Conservation (phyloP, 345 rosid species). For the Hevea brasiliensis region DNA sequence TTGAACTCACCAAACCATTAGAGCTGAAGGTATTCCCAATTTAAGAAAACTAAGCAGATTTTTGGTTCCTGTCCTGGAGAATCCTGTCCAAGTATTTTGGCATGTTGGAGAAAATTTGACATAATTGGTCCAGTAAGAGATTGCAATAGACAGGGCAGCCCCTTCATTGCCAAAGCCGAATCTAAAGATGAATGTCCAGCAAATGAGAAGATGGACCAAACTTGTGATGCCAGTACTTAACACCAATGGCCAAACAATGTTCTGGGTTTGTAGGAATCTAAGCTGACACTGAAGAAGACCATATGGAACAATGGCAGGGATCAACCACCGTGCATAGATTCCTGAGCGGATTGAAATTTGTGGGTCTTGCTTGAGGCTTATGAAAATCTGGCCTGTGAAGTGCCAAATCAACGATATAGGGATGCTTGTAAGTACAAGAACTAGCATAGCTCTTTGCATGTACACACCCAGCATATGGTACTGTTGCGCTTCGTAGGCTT, state of each 20-base stretch:
- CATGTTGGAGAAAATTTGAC: slow-evolving; percentile 71
- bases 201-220: slow-evolving; percentile 50
- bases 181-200: slow-evolving; percentile 67
- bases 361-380: slow-evolving; percentile 50
- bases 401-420: slow-evolving; percentile 73
- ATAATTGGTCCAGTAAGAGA: slow-evolving; percentile 74
- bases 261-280: slow-evolving; percentile 79
- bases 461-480: slow-evolving; percentile 1
- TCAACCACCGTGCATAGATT: slow-evolving; percentile 59
- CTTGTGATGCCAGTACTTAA: slow-evolving; percentile 51
- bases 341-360: slow-evolving; percentile 61
- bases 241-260: slow-evolving; percentile 70
- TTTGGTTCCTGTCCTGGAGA: slow-evolving; percentile 59
- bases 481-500: slow-evolving; percentile 31
- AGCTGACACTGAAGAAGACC: slow-evolving; percentile 70
- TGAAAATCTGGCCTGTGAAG: slow-evolving; percentile 51
- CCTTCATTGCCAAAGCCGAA: slow-evolving; percentile 62
- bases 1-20: slow-evolving; percentile 49
- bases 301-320: slow-evolving; percentile 69
- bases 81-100: slow-evolving; percentile 66
- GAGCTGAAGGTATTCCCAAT: slow-evolving; percentile 77
- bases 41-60: slow-evolving; percentile 44
- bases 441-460: slow-evolving; percentile 30
- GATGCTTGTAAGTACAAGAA: slow-evolving; percentile 56
- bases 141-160: slow-evolving; percentile 70